A percentile compares a stretch with the other conserved stretches of the same genome.
These are phyloP conservation scores for Grosmannia clavigera DNA, from an alignment of 2,329 filamentous ascomycete genomes.

Conservation along the genomic window DNA sequence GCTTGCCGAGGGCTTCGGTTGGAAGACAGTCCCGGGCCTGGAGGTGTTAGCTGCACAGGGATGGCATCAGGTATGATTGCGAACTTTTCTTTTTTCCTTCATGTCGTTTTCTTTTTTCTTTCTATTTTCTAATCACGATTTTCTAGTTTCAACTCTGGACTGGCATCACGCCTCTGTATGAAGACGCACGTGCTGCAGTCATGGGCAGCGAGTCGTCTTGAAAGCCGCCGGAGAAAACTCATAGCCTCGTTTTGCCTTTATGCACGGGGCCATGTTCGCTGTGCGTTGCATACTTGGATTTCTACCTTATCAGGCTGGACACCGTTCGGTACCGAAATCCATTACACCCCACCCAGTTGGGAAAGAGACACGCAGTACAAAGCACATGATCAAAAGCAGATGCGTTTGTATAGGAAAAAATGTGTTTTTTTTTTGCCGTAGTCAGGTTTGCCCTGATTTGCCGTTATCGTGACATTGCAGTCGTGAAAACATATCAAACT, in stretches of 20 bases:
- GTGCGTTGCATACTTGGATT: too few species aligned
- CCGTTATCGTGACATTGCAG: not conserved
- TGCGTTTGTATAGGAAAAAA: too few species aligned
- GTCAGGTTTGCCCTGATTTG: not conserved
- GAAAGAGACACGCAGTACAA: too few species aligned
- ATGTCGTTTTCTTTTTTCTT: not conserved
- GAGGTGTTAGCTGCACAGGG: constrained; percentile 85
- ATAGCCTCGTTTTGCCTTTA: not conserved
- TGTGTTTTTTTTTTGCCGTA: not conserved
- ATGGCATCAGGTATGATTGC: constrained; percentile 60
- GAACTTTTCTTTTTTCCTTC: constrained; percentile 7
- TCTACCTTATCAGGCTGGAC: too few species aligned
- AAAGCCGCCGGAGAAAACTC: not conserved
- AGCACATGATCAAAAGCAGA: too few species aligned
- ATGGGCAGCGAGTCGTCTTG: constrained; percentile 23
- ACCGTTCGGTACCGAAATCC: too few species aligned
- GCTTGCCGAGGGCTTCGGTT: constrained; percentile 63
- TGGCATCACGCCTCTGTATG: constrained; percentile 61
- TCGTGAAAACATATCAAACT: not conserved
- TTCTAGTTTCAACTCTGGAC: constrained; percentile 71
- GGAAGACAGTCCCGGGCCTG: constrained; percentile 74
- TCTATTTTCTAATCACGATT: not conserved
- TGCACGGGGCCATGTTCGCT: too few species aligned
- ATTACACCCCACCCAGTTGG: too few species aligned
- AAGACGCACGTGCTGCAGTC: constrained; percentile 51